Conservation (phyloP, 2,329 filamentous ascomycete species). For the Acrocalymma vagum region DNA sequence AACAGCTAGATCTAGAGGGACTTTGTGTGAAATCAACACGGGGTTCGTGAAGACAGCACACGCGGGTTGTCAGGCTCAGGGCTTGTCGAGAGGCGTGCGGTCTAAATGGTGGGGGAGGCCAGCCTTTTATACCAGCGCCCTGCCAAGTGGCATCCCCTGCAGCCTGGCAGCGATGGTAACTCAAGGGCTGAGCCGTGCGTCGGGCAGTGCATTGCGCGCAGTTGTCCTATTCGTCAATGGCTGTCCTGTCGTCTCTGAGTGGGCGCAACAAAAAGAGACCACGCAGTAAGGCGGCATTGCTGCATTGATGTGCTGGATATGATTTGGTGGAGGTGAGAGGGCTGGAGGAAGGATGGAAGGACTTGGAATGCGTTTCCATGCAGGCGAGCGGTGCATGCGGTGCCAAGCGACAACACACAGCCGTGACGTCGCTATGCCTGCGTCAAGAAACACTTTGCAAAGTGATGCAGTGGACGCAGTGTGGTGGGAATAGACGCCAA, state of each 20-base stretch:
- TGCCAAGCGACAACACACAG: conserved; percentile 25
- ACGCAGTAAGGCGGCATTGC: conserved; percentile 33
- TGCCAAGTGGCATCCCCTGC: conserved; percentile 39
- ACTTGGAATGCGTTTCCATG: conserved; percentile 21
- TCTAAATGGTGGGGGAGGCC: conserved; percentile 36
- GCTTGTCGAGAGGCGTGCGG: conserved; percentile 50
- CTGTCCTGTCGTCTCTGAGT: conserved; percentile 18
- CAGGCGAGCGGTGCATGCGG: not conserved
- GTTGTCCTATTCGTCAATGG: conserved; percentile 38
- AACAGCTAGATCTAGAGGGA: conserved; percentile 46
- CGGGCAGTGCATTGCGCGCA: conserved; percentile 37
- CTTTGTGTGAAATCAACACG: conserved; percentile 49
- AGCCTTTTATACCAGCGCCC: conserved; percentile 38
- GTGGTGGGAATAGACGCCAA: too few species aligned
- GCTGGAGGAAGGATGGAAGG: conserved; percentile 18
- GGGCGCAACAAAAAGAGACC: conserved; percentile 16
- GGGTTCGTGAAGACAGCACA: conserved; percentile 45
- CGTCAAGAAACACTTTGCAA: too few species aligned
- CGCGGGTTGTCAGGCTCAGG: conserved; percentile 50
- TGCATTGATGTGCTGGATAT: conserved; percentile 13
- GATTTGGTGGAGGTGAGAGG: conserved; percentile 22
- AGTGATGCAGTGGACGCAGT: too few species aligned
- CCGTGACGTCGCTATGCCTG: too few species aligned
- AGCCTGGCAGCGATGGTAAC: conserved; percentile 29
- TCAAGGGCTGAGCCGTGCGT: too few species aligned